phyloP scores from a whole-genome alignment of 345 rosid genomes.

The Gynandropsis gynandra region DNA sequence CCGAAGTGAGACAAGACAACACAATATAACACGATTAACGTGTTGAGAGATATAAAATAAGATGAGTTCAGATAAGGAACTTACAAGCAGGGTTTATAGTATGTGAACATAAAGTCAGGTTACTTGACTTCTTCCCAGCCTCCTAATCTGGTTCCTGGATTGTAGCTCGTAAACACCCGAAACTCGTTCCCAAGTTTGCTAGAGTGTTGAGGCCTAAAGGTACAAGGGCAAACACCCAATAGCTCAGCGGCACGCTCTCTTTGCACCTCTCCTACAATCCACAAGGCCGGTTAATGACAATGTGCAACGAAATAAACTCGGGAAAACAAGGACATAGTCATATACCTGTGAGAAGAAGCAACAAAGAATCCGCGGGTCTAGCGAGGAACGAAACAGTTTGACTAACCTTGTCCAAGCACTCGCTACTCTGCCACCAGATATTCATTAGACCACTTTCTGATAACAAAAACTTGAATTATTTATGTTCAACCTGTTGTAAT shows the following conservation, averaged over 20 bases:
- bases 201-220: conserved; percentile 69
- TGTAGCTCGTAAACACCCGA: conserved; percentile 65
- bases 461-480: neutral
- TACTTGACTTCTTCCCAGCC: conserved; percentile 61
- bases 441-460: neutral
- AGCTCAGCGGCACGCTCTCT: conserved; percentile 71
- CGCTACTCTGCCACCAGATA: conserved; percentile 57
- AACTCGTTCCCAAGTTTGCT: conserved; percentile 93
- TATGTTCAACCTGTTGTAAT: neutral
- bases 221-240: conserved; percentile 63
- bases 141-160: conserved; percentile 75
- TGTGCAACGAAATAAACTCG: neutral
- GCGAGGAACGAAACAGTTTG: conserved; percentile 62
- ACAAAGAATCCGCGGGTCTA: conserved; percentile 32
- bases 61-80: conserved; percentile 3
- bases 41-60: too few relatives aligned
- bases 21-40: too few relatives aligned
- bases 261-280: conserved; percentile 71
- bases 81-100: conserved; percentile 2
- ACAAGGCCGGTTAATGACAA: conserved; percentile 4
- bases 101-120: conserved; percentile 1
- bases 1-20: too few relatives aligned
- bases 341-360: conserved; percentile 89
- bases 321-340: neutral
- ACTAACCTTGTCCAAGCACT: conserved; percentile 74